Evolutionary conservation across 495 filamentous ascomycete species (phyloP).

Genomic region (Apiosordaria backusii): DNA sequence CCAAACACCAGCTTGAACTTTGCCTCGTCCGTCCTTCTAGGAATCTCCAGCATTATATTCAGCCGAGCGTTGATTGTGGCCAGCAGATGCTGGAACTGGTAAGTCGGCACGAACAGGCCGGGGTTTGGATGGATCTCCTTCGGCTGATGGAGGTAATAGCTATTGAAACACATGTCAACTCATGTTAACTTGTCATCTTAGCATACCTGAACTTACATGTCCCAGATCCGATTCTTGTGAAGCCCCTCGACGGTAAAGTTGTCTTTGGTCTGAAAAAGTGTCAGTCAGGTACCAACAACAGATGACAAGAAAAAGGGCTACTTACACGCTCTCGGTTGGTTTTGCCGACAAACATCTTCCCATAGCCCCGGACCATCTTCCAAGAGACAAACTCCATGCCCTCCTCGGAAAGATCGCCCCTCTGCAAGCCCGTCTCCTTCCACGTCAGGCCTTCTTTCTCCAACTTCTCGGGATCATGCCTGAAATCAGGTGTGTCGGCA

Average conservation of each 20-base stretch:
- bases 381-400: constrained; percentile 56
- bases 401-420: constrained; percentile 28
- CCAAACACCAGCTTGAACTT: constrained; percentile 58
- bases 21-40: constrained; percentile 38
- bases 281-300: not conserved
- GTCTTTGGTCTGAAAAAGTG: constrained; percentile 44
- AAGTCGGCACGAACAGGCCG: constrained; percentile 59
- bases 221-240: constrained; percentile 54
- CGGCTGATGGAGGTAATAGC: constrained; percentile 65
- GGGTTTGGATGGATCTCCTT: constrained; percentile 40
- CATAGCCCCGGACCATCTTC: constrained; percentile 55
- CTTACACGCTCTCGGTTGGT: constrained; percentile 43
- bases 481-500: constrained; percentile 12
- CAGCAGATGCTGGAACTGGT: constrained; percentile 59
- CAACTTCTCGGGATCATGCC: constrained; percentile 9
- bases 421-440: constrained; percentile 21
- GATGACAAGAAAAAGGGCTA: not conserved
- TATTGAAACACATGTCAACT: constrained; percentile 27
- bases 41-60: constrained; percentile 47
- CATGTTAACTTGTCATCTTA: not conserved
- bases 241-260: constrained; percentile 59
- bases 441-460: constrained; percentile 20
- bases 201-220: constrained; percentile 57
- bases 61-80: constrained; percentile 55
- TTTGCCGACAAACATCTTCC: constrained; percentile 54